Conservation (phyloP, 164 flowering plant species). For the Chimonanthus praecox region DNA sequence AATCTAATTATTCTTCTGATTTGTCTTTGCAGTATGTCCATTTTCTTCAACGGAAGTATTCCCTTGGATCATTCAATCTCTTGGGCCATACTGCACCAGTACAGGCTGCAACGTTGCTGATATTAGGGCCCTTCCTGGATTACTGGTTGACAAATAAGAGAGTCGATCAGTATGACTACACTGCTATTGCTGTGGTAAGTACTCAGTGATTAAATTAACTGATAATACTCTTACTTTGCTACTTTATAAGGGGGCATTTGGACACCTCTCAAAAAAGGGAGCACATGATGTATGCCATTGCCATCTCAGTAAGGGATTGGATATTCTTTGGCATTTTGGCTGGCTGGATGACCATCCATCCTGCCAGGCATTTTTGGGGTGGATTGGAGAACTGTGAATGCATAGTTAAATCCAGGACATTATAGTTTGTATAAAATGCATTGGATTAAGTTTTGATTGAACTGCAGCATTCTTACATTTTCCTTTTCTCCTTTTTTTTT, state of each 20-base stretch:
- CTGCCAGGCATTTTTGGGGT: background rate
- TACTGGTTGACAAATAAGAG: constrained; percentile 68
- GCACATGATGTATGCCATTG: background rate
- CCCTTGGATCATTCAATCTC: constrained; percentile 79
- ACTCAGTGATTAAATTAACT: background rate
- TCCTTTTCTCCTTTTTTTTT: background rate
- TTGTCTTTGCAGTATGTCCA: constrained; percentile 63
- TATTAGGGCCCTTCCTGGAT: constrained; percentile 75
- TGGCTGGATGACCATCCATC: background rate
- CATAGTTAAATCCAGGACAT: background rate
- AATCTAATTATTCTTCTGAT: constrained; percentile 1
- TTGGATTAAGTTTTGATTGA: no score
- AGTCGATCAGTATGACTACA: constrained; percentile 43
- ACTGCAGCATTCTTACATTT: no score
- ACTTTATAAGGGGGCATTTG: background rate
- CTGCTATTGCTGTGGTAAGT: constrained; percentile 48
- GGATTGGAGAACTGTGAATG: background rate
- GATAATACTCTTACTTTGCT: background rate
- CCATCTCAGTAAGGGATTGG: background rate
- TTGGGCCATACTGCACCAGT: constrained; percentile 84
- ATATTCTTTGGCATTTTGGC: background rate
- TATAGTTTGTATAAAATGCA: no score
- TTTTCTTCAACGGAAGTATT: constrained; percentile 63
- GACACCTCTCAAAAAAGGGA: background rate
- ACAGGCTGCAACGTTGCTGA: constrained; percentile 68